Base-by-base conservation (phyloP, 2,329 filamentous ascomycete species). In the Cercospora sp. region DNA sequence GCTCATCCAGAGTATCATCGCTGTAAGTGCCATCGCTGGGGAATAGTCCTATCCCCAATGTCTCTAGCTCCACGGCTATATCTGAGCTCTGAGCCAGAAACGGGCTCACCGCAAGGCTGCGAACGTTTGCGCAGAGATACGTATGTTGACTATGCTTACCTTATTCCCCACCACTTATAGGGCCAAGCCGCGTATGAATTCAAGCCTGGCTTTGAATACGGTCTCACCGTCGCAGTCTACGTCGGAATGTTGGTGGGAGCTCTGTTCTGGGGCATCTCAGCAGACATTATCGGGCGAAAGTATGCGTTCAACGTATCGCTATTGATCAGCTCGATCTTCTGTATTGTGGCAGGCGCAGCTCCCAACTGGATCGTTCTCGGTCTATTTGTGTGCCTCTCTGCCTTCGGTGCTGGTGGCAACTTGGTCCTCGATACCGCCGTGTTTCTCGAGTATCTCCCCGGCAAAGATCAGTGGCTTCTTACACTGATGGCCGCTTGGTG, bases 281-380 rank as follows among this genome's bases (percentile, higher is more conserved):
- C 88, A 23, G 90, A 92, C 73, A 83, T 91, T 36, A 88, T 91
- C 68, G 90, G 89, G 5, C 83, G 90, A 53, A 86, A 86, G 69
- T 87, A 86, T 71, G 89, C 90, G 5, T 92, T 92, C 80, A 91
- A 91, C 73, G 79, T 87, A 23, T 88, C 87, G 2, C 81, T 91
- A 10, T 84, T 91, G 72, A 81, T 91, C 66, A 89, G 86, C 73
- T 85, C 87, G 3, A 76, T 87, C 5, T 88, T 89, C 60, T 85
- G 85, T 31, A 86, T 91, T 64, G 80, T 90, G 0, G 90, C 89
- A 0, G 91, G 90, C 3, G 87, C 86, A 1, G 84, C 87, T 67
- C 90, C 90, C 1, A 90, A 84, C 70, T 93, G 89, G 88, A 79
- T 85, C 1, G 84, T 86, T 0, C 81, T 92, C 12, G 88, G 87